Evolutionary conservation across 2,329 filamentous ascomycete species (phyloP), one percentile per base, ranked within the genome.

Genomic region (Beauveria varroae): DNA sequence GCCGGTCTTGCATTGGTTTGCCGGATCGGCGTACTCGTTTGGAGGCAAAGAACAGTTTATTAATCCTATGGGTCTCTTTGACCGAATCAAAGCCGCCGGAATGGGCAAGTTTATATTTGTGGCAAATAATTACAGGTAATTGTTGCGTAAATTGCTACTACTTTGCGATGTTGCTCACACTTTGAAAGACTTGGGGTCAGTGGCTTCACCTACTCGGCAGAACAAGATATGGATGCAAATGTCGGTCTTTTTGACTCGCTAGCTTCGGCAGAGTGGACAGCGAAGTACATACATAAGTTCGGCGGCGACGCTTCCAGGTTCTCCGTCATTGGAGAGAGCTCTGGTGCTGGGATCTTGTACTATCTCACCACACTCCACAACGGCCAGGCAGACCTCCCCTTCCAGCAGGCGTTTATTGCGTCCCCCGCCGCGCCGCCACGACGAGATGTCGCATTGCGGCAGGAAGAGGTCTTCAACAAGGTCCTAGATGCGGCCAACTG

Each of bases 341-440:
- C 81, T 8, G 81, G 82, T 30, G 81, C 73, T 8, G 80, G 80
- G 0, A 80, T 76, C 3, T 77, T 85, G 61, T 75, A 82, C 70
- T 80, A 84, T 65, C 81, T 85, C 60, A 78, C 84, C 63, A 84
- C 63, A 2, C 81, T 28, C 74, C 65, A 68, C 14, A 67, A 73
- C 10, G 79, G 78, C 2, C 67, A 67, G 26, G 66, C 64, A 8
- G 63, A 56, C 30, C 67, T 65, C 8, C 78, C 78, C 1, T 81
- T 81, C 67, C 72, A 73, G 52, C 52, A 64, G 44, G 62, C 43
- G 9, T 62, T 65, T 5, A 43, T 63, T 10, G 58, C 63, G 5
- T 65, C 64, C 1, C 62, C 62, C 1, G 62, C 59, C 4, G 54
- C 61, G n/a, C 63, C 63, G 3, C 62, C 62, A 12, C 50, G 63